Base-by-base conservation (phyloP, 345 rosid genomes). In the Gossypium raimondii region DNA sequence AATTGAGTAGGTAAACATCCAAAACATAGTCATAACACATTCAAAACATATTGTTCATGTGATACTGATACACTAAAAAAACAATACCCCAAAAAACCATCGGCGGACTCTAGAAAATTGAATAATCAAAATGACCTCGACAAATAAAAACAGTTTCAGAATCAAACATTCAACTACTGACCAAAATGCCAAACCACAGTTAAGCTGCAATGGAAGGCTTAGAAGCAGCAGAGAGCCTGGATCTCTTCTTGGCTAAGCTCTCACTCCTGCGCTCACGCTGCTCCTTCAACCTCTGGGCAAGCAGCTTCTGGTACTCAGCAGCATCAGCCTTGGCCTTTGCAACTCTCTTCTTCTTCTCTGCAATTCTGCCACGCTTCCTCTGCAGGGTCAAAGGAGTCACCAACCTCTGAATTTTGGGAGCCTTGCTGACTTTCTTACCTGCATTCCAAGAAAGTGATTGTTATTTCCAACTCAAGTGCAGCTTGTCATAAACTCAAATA, bases 271-370 rank as follows among this genome's bases (percentile, higher is more conserved):
- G 91, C 29, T 88, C 97, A 2, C 97, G 81, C 81, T 90, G 98
- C 79, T 90, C 94, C 92, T 91, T 93, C 78, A 93, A 85, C 68
- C 98, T 81, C 29, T 86, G 78, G 24, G 93, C 97, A 25, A 93
- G 97, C 78, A 93, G 98, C 75, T 87, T 93, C 85, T 90, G 97
- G 81, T 90, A 93, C 50, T 90, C 97, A 0, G 94, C 98, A 0
- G 98, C 98, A 44, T 90, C 98, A 13, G 98, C 62, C 90, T 89
- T 88, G 67, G 98, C 94, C 92, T 91, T 93, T 1, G 89, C 89
- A 58, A 89, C 85, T 76, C 90, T 88, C 89, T 85, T 89, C 89
- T 93, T 93, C 89, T 93, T 93, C 44, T 89, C 92, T 3, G 94
- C 80, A 78, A 89, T 84, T 84, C 97, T 91, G 0, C 86, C 74